These are phyloP conservation scores for Golovinomyces cichoracearum DNA, from an alignment of 2,329 filamentous ascomycete genomes.

Conservation along the genomic window DNA sequence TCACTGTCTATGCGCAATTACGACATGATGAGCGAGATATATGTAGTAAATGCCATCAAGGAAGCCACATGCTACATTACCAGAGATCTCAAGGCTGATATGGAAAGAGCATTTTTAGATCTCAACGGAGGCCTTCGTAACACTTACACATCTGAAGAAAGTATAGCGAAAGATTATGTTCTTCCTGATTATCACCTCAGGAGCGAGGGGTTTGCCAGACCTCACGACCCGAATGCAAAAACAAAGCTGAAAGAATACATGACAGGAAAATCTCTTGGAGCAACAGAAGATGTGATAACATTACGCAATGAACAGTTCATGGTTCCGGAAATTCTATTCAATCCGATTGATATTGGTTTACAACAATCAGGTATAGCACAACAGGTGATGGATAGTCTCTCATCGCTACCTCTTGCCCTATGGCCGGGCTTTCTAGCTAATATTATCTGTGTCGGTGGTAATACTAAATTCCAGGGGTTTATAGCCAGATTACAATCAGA, in stretches of 20 bases:
- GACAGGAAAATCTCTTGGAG: slow-evolving; percentile 18
- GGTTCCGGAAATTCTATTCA: slow-evolving; percentile 75
- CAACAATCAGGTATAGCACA: slow-evolving; percentile 60
- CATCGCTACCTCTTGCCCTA: slow-evolving; percentile 49
- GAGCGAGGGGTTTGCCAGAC: slow-evolving; percentile 41
- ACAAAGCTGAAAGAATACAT: slow-evolving; percentile 22
- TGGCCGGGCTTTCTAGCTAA: slow-evolving; percentile 70
- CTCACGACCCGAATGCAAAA: slow-evolving; percentile 46
- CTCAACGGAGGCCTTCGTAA: slow-evolving; percentile 31
- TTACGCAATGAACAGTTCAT: slow-evolving; percentile 78
- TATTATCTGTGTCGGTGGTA: slow-evolving; percentile 70
- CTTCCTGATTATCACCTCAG: slow-evolving; percentile 49
- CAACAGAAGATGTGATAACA: slow-evolving; percentile 54
- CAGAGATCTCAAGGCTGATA: slow-evolving; percentile 45
- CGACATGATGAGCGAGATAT: slow-evolving; percentile 80
- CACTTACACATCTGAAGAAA: slow-evolving; percentile 21
- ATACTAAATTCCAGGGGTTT: slow-evolving; percentile 54
- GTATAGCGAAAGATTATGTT: slow-evolving; percentile 70
- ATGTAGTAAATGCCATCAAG: slow-evolving; percentile 90
- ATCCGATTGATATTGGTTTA: slow-evolving; percentile 61
- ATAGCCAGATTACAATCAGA: slow-evolving; percentile 54
- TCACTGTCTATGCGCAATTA: slow-evolving; percentile 76
- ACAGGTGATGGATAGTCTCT: slow-evolving; percentile 55
- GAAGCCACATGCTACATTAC: slow-evolving; percentile 69
- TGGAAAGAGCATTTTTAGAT: slow-evolving; percentile 68